These are phyloP conservation scores for Curvularia hawaiiensis DNA, from an alignment of 2,329 filamentous ascomycete genomes.

Conservation along the genomic window DNA sequence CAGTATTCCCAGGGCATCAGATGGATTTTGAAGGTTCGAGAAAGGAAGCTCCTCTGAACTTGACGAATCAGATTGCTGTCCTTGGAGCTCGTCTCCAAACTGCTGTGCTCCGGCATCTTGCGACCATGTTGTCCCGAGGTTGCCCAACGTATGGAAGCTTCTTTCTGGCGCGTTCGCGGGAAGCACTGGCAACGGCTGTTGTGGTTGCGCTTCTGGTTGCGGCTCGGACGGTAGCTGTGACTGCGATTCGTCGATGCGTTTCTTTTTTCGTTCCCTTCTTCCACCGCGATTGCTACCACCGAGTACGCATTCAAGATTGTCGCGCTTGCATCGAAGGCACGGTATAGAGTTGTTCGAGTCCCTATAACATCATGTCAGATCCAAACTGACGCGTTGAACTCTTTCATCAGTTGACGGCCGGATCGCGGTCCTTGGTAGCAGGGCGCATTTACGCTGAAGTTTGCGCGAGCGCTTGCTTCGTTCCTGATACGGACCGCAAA, in stretches of 20 bases:
- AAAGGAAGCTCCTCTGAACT: constrained; percentile 45
- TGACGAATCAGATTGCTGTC: constrained; percentile 37
- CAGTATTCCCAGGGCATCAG: constrained; percentile 55
- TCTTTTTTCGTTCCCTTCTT: constrained; percentile 61
- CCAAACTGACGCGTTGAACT: not conserved
- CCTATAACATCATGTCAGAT: constrained; percentile 26
- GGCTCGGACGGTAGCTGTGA: constrained; percentile 2
- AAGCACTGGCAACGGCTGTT: constrained; percentile 31
- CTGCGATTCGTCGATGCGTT: constrained; percentile 24
- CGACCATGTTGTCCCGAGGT: constrained; percentile 46
- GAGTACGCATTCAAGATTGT: constrained; percentile 63
- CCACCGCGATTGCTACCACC: constrained; percentile 65
- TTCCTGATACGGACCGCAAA: not conserved
- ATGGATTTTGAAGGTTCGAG: constrained; percentile 55
- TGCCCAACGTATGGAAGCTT: constrained; percentile 45
- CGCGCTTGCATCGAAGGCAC: constrained; percentile 63
- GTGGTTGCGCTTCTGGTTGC: constrained; percentile 11
- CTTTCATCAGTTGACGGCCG: not conserved
- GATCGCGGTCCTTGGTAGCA: not conserved
- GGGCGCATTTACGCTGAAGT: not conserved
- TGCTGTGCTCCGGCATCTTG: constrained; percentile 29
- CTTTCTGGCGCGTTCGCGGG: constrained; percentile 39
- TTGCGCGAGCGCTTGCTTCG: not conserved
- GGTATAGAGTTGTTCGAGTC: constrained; percentile 58
- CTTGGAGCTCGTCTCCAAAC: constrained; percentile 28